These are phyloP conservation scores for Themeda triandra DNA, from an alignment of 176 grass and related monocot species.

Conservation along the genomic window DNA sequence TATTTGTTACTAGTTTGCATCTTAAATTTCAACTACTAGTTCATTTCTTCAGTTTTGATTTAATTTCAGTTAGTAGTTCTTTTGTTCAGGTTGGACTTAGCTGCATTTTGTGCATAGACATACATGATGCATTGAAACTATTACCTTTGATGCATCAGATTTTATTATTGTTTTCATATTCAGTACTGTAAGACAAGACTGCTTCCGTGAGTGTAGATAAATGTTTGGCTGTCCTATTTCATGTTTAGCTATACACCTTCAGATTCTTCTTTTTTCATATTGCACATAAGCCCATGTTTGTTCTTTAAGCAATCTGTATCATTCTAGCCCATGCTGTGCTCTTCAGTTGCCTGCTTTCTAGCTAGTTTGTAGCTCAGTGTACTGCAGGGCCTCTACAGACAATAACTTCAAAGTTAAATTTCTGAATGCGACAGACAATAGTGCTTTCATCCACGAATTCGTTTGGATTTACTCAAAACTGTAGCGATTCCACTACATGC, in stretches of 20 bases:
- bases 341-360: background rate
- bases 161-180: background rate
- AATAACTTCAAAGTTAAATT: background rate
- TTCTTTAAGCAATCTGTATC: background rate
- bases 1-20: background rate
- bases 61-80: background rate
- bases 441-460: background rate
- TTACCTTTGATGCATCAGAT: background rate
- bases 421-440: background rate
- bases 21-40: background rate
- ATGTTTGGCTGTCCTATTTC: background rate
- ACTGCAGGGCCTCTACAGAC: background rate
- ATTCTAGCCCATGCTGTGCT: background rate
- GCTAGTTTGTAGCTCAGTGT: background rate
- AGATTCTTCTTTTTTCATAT: background rate
- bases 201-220: background rate
- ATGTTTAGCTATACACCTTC: background rate
- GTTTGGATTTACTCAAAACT: background rate
- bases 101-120: background rate
- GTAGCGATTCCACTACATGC: background rate
- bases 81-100: background rate
- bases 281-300: background rate
- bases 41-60: background rate
- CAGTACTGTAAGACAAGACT: background rate
- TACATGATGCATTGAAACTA: background rate